Percentiles rank a stretch among this genome's conserved stretches.
Conservation (phyloP, 371 early-diverging fungal genomes). For the Rhizopus delemar region DNA sequence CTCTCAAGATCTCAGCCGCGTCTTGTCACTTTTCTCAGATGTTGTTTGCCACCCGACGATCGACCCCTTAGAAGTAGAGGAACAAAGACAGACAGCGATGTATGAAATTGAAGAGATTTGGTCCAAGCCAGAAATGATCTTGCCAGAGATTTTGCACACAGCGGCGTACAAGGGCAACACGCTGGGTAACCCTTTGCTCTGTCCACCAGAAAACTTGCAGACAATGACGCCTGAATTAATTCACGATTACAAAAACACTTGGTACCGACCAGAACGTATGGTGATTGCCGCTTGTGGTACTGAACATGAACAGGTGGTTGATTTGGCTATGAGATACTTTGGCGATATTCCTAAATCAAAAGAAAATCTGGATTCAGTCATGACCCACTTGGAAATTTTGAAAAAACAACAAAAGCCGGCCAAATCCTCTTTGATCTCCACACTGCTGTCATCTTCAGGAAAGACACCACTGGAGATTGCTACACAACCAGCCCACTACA, state of each 20-base stretch:
- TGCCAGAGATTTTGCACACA: slow-evolving; percentile 87
- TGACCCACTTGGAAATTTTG: slow-evolving; percentile 36
- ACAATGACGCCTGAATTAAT: slow-evolving; percentile 70
- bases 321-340: slow-evolving; percentile 68
- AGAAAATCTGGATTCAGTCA: slow-evolving; percentile 35
- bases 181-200: slow-evolving; percentile 83
- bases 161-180: slow-evolving; percentile 83
- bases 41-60: slow-evolving; percentile 77
- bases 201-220: slow-evolving; percentile 67
- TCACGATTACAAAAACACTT: slow-evolving; percentile 67
- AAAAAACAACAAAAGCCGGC: slow-evolving; percentile 22
- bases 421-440: slow-evolving; percentile 21
- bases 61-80: slow-evolving; percentile 74
- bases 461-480: slow-evolving; percentile 37
- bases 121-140: slow-evolving; percentile 80
- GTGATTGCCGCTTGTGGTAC: slow-evolving; percentile 90
- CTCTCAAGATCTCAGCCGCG: slow-evolving; percentile 73
- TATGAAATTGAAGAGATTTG: slow-evolving; percentile 88
- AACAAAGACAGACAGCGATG: slow-evolving; percentile 74
- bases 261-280: slow-evolving; percentile 90
- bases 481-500: slow-evolving; percentile 67
- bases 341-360: slow-evolving; percentile 55
- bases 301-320: slow-evolving; percentile 79
- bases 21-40: slow-evolving; percentile 78
- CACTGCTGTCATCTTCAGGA: too few species aligned